Conservation (phyloP, 1,284 basidiomycete species). For the Heterobasidion parviporum region DNA sequence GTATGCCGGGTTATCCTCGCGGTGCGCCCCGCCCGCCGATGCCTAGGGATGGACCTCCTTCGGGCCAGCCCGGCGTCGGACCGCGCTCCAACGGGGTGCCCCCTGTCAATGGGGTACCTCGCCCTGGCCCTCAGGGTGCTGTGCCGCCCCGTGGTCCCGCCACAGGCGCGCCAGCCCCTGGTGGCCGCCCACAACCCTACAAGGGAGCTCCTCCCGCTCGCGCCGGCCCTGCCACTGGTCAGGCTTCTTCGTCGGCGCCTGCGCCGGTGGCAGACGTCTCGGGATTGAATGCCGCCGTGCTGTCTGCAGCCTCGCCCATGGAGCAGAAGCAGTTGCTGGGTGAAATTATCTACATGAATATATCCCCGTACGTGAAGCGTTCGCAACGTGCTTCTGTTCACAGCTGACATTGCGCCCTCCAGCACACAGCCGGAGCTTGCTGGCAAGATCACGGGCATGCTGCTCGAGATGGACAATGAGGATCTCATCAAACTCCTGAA, state of each 20-base stretch:
- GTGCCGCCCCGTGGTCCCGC: conserved; percentile 36
- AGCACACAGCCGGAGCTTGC: conserved; percentile 80
- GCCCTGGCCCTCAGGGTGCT: conserved; percentile 27
- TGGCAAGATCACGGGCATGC: conserved; percentile 96
- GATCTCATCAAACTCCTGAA: conserved; percentile 87
- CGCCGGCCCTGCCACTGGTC: conserved; percentile 23
- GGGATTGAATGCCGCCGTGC: conserved; percentile 42
- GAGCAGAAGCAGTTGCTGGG: conserved; percentile 98
- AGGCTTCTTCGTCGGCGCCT: conserved; percentile 16
- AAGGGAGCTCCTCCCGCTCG: conserved; percentile 19
- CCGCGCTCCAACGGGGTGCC: conserved; percentile 38
- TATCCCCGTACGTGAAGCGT: conserved; percentile 53
- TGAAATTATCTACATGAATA: conserved; percentile 88
- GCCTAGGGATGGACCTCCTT: conserved; percentile 29
- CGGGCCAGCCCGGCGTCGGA: conserved; percentile 46
- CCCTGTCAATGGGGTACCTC: conserved; percentile 38
- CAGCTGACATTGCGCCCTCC: conserved; percentile 12
- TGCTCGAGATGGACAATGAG: conserved; percentile 94
- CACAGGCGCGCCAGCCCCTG: conserved; percentile 30
- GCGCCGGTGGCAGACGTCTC: conserved; percentile 34
- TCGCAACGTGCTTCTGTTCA: conserved; percentile 4
- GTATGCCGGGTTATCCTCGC: conserved; percentile 58
- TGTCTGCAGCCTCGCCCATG: conserved; percentile 71
- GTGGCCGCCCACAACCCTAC: conserved; percentile 22
- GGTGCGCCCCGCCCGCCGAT: conserved; percentile 33